Base-by-base conservation (phyloP, 768 basidiomycete species). In the Leucosporidium creatinivorum region DNA sequence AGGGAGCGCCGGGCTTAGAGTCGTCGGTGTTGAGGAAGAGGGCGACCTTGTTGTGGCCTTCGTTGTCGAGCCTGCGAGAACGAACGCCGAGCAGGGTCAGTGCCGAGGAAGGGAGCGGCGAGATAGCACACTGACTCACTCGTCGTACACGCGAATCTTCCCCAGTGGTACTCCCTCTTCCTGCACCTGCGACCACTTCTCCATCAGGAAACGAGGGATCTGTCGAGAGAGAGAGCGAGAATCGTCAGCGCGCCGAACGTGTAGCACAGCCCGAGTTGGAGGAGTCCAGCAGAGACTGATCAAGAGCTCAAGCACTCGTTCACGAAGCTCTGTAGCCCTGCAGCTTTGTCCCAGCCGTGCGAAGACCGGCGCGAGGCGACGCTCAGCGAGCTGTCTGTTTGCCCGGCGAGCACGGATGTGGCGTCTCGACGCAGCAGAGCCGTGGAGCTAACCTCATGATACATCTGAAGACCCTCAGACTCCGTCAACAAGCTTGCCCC, bases 141-240 rank as follows among this genome's bases (percentile, higher is more conserved):
- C 73, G 54, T 77, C 76, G 79, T 91, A 94, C 18, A 96, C 86
- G 0, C 92, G 85, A 62, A 97, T 83, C 12, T 87, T 88, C 10
- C 91, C 93, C 1, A 96, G 84, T 69, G 91, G 87, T 4, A 89
- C 79, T 69, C 87, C 88, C 65, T 89, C 89, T 7, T 83, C 82
- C 69, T 86, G 81, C 51, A 91, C 83, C 36, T 84, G 80, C n/a
- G 85, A 80, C 93, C 93, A 97, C 44, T 87, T 83, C 71, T 91
- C 87, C 81, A 93, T 84, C 62, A 96, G 80, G 76, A 88, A 88
- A 76, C 87, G 87, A 0, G 92, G 93, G 54, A 94, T 85, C 89
- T 91, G 79, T n/a, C 49, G 65, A 51, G 58, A 44, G 26, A 23
- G 31, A 58, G 39, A 60, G 56, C 52, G 36, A 25, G 28, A 28